Evolutionary conservation across 2,329 filamentous ascomycete genomes (phyloP), one percentile per base, ranked within the genome.

Genomic region (Coniochaeta hoffmannii): DNA sequence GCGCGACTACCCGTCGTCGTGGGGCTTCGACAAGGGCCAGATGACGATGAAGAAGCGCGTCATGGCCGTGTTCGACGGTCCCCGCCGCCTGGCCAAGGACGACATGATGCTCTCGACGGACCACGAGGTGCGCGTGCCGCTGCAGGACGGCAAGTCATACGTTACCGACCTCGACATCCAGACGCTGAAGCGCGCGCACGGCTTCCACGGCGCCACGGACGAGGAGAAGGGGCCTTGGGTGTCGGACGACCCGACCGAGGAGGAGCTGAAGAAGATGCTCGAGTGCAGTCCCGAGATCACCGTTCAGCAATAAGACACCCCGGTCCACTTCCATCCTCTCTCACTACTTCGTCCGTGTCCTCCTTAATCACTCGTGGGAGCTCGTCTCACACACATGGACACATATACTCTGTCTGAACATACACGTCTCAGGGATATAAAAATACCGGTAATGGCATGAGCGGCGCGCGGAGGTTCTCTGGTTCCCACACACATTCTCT

Each of bases 31-130:
- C 59, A 86, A 89, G 65, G 88, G 90, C 65, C 91, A 94, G 76
- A 96, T 97, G 90, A 95, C 89, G 68, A 95, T 96, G 84, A 97
- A 95, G 83, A 97, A 97, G 82, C 89, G 94, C 28, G 90, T 97
- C 55, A 79, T 97, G 65, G 90, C 90, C 60, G 89, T 96, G 19
- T 99, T 95, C 65, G 91, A 97, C 66, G 94, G 94, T 0, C 81
- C 81, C 15, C 85, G 92, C 54, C 86, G 93, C 41, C 80, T 99
- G 52, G 94, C 89, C 82, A 97, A 97, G 76, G 94, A 99, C 68
- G 94, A 99, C 73, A 94, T 97, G 90, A 96, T 97, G 91, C 85
- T 99, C 52, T 90, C 92, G 63, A 91, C 89, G 15, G 91, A 96
- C 64, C 92, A 94, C 66, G 94, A 99, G 73, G 90, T 97, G 35